Base-by-base conservation (phyloP, 176 grass and related monocot genomes). In the Oryza longistaminata region DNA sequence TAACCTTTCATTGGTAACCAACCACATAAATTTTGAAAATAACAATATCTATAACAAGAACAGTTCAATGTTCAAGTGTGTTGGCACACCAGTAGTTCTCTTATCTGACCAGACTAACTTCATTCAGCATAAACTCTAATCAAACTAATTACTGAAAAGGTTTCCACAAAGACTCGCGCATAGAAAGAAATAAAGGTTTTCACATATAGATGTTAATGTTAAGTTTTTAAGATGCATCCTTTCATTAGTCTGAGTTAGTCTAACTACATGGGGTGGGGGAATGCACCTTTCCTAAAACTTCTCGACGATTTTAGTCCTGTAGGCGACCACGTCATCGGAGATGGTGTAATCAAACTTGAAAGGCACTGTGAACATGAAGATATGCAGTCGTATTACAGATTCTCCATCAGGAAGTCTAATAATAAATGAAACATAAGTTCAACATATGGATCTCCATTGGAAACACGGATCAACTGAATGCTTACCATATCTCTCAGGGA, bases 261-360 rank as follows among this genome's bases (percentile, higher is more conserved):
- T 7, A 39, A 14, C 10, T 34, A 40, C 15, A 68, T 22, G 10
- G 49, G n/a, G 60, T 9, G 80, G n/a, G 46, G 1, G 9, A 27
- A 73, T 68, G 25, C 58, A 98, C 96, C 93, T 90, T 87, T 95
- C 49, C 45, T 49, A 53, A 92, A 81, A 60, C 44, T 83, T 84
- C 29, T 88, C 24, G 83, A 84, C 73, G 92, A 82, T 79, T 88
- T 95, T 85, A 91, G 88, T 70, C 91, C 89, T 50, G 85, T 19
- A 80, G n/a, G 83, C 81, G 87, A 93, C 96, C 87, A 85, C 86
- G 78, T 98, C 91, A 90, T 98, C 2, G 93, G 93, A 77, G 93
- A 98, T 77, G 91, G 93, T 24, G 88, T 87, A n/a, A 81, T 98
- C 93, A 83, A 98, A 98, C 68, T 88, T 92, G 91, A 98, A 98